Base-by-base conservation (phyloP, 768 basidiomycete genomes). In the Rhizopogon vesiculosus region DNA sequence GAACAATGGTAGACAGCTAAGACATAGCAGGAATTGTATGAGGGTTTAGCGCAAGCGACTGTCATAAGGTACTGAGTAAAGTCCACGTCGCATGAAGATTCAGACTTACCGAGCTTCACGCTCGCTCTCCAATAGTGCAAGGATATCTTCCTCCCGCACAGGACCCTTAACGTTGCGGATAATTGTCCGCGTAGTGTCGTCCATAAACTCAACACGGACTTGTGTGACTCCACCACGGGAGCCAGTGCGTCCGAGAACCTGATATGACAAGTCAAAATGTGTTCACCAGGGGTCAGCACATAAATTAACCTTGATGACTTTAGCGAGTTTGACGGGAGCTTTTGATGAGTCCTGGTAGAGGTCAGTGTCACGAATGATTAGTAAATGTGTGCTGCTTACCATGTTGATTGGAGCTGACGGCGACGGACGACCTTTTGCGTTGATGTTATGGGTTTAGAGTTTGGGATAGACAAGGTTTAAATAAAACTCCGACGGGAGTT, bases 151-250 rank as follows among this genome's bases (percentile, higher is more conserved):
- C 76, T 93, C 89, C 60, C 92, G 80, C 57, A 98, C 95, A 58
- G 97, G 96, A 1, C 97, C 97, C 76, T 98, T 98, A 63, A 98
- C 96, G 78, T 99, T 99, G 52, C 96, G 91, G 75, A 98, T 96
- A 75, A 99, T 97, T 62, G 91, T 89, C 66, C 96, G 90, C 62
- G 86, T 84, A 54, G 91, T 85, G 73, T 98, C 95, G 72, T 98
- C 96, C 89, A 98, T 87, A 80, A 99, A 97, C 72, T 98, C 97
- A 63, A 99, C 97, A 63, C 96, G 93, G 76, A 98, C 95, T 80
- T 98, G 95, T 59, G 94, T 98, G 67, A 98, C 94, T 78, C 96
- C 96, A 77, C 96, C 96, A 72, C 96, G 92, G 66, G 95, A 98
- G 59, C 96, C 96, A 70, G 97, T 99, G 68, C 97, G 87, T 69